Evolutionary conservation across 129 eudicot genomes (phyloP).

Genomic region (Mikania micrantha): DNA sequence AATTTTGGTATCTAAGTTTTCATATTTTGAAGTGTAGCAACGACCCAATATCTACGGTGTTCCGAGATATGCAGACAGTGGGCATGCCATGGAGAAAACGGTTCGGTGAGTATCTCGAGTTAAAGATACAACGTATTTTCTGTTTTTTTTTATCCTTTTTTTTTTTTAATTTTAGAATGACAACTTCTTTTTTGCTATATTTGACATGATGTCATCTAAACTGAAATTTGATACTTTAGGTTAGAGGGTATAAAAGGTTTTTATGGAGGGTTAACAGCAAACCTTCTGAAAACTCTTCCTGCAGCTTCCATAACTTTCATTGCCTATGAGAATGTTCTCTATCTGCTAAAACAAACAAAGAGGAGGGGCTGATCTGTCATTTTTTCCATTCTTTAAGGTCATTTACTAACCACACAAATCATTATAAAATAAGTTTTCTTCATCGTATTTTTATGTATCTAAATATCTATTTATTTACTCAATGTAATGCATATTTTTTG

Average conservation of each 20-base stretch:
- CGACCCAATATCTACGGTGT: slow-evolving; percentile 66
- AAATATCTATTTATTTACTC: background rate
- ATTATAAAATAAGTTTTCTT: background rate
- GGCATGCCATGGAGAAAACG: slow-evolving; percentile 81
- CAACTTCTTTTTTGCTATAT: no score
- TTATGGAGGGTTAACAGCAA: slow-evolving; percentile 90
- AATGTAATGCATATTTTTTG: background rate
- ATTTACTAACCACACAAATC: background rate
- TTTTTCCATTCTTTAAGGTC: background rate
- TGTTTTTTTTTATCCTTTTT: no score
- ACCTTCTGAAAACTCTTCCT: slow-evolving; percentile 82
- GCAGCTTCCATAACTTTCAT: slow-evolving; percentile 88
- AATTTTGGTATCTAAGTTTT: background rate
- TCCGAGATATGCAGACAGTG: slow-evolving; percentile 75
- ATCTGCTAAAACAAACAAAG: slow-evolving; percentile 53
- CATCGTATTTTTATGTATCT: background rate
- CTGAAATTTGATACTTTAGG: slow-evolving; percentile 27
- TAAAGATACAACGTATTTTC: background rate
- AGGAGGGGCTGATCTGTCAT: slow-evolving; percentile 21
- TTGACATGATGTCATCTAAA: background rate
- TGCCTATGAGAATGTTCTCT: slow-evolving; percentile 78
- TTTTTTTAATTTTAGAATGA: no score
- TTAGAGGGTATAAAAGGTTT: slow-evolving; percentile 86
- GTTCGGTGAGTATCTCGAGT: slow-evolving; percentile 46
- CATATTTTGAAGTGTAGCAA: slow-evolving; percentile 48